Evolutionary conservation across 1,284 basidiomycete species (phyloP).

Genomic region (Marasmius oreades): DNA sequence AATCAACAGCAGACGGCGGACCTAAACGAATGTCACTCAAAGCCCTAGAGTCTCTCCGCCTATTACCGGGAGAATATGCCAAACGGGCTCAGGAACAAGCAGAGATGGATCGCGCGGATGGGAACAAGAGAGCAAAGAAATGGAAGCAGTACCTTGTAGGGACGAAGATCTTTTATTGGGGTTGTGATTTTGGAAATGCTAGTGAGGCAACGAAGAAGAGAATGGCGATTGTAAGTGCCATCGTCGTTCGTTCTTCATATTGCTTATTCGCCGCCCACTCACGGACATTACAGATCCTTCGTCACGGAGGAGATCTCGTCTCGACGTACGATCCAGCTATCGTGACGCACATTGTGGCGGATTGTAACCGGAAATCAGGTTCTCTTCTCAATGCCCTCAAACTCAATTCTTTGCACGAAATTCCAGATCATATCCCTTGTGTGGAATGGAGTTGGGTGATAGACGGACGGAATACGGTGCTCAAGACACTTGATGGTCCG

Average conservation of each 20-base stretch:
- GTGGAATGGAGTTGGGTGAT: constrained; percentile 62
- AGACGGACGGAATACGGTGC: constrained; percentile 14
- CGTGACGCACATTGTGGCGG: constrained; percentile 65
- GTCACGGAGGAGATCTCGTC: constrained; percentile 52
- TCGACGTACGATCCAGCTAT: constrained; percentile 47
- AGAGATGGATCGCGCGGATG: constrained; percentile 8
- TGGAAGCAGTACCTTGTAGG: constrained; percentile 40
- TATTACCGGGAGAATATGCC: constrained; percentile 29
- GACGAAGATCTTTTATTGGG: constrained; percentile 53
- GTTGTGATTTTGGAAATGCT: constrained; percentile 53
- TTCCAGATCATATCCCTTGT: constrained; percentile 59
- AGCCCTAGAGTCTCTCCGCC: background rate
- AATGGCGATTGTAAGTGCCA: constrained; percentile 54
- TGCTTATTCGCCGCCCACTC: constrained; percentile 2
- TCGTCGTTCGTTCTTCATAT: background rate
- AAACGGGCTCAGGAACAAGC: constrained; percentile 28
- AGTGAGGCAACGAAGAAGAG: constrained; percentile 44
- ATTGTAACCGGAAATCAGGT: constrained; percentile 18
- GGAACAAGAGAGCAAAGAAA: background rate
- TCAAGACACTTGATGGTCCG: constrained; percentile 2
- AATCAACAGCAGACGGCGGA: background rate
- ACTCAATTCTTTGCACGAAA: constrained; percentile 45
- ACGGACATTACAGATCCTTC: constrained; percentile 42
- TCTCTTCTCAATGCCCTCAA: constrained; percentile 36
- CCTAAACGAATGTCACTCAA: background rate